Evolutionary conservation across 2,329 filamentous ascomycete genomes (phyloP).

Genomic region (Scytalidium sp.): DNA sequence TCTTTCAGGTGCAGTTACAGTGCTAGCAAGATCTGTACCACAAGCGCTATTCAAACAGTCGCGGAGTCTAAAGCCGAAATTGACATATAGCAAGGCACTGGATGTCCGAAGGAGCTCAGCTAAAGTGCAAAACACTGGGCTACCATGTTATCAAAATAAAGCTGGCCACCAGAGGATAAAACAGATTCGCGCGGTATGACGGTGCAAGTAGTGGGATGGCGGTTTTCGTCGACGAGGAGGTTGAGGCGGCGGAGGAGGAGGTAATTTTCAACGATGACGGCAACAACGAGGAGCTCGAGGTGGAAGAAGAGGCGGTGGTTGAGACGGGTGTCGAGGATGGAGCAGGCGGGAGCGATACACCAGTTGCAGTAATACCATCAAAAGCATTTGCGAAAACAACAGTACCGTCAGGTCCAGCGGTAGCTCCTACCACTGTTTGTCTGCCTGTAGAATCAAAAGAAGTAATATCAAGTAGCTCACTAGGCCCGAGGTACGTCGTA

Average conservation of each 20-base stretch:
- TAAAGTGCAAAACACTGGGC: constrained; percentile 32
- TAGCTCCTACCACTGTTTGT: constrained; percentile 1
- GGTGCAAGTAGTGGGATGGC: constrained; percentile 4
- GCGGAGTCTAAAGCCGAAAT: constrained; percentile 38
- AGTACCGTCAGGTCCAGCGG: constrained; percentile 2
- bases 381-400: constrained; percentile 3
- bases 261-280: too few relatives aligned
- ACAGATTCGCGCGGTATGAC: neutral
- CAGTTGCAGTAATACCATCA: constrained; percentile 3
- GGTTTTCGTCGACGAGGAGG: constrained; percentile 11
- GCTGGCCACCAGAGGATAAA: constrained; percentile 8
- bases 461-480: constrained; percentile 5
- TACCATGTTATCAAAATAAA: constrained; percentile 35
- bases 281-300: too few relatives aligned
- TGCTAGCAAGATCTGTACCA: constrained; percentile 14
- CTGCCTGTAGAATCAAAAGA: constrained; percentile 1
- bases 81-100: constrained; percentile 34
- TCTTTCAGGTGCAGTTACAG: constrained; percentile 17
- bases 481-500: constrained; percentile 1
- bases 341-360: too few relatives aligned
- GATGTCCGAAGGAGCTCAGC: constrained; percentile 31
- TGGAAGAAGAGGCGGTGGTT: too few relatives aligned
- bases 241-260: constrained; percentile 9
- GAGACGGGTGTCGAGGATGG: too few relatives aligned
- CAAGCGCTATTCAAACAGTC: constrained; percentile 39